Evolutionary conservation across 75 land plant species (phyloP), one percentile per base, ranked within the genome.

Genomic region (Selaginella tamariscina): DNA sequence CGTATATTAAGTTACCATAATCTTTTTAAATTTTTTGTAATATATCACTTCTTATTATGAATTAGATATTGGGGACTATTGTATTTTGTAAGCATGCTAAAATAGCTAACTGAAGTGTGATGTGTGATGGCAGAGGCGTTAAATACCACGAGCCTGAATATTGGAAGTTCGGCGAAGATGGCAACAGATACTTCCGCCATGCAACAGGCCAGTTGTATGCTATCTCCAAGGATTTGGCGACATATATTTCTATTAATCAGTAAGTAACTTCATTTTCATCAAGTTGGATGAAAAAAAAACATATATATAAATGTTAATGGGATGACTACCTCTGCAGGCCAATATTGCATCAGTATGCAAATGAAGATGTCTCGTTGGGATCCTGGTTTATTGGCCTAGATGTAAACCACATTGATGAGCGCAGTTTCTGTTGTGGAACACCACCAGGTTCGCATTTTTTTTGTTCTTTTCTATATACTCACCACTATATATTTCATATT

Each of bases 151-250:
- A 95, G 56, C 99, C 99, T 23, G 99, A 95, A 70, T 81, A 70
- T 67, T 95, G 99, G 99, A 95, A 87, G 72, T 90, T 90, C 69
- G 96, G 96, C 0, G 96, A 85, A 68, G 80, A 70, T 32, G 96
- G 96, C 27, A 95, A 95, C 74, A 90, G 85, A 64, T 95, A 95
- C 68, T 95, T 95, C 64, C 73, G 96, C 21, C 99, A 95, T 75
- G 99, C 99, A 69, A 95, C 99, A 68, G 99, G 99, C 0, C 99
- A 95, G 70, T 81, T 95, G 26, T 95, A 95, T 78, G 99, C 89
- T 13, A 83, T 95, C 44, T 95, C 99, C 56, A 87, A 76, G 72
- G 99, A 95, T 72, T 70, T 95, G 56, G 99, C 99, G 1, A 77
- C 77, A 20, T 95, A 95, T 32, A 79, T 94, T 31, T 78, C 86